Base-by-base conservation (phyloP, 768 basidiomycete species). In the Suillus ampliporus region DNA sequence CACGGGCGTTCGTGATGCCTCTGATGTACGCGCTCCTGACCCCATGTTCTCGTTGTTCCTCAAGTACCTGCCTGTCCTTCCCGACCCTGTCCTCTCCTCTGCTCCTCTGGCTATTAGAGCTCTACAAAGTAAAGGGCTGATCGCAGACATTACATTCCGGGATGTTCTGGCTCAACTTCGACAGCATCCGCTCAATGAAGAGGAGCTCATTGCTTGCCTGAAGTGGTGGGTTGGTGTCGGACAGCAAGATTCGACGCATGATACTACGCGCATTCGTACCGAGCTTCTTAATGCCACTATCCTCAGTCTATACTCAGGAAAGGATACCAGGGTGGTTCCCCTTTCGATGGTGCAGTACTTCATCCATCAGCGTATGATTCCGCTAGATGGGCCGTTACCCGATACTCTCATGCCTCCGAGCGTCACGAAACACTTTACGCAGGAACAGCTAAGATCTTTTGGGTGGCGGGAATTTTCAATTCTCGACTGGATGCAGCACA, bases 81-180 rank as follows among this genome's bases (percentile, higher is more conserved):
- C 94, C 0, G 80, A 85, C 1, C 78, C 84, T 5, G 75, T 94
- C 14, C 68, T 87, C 34, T 73, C 77, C 3, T 84, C 83, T 14
- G 89, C 90, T 3, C 72, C 80, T n/a, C 67, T 72, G 4, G 89
- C 93, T 75, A 78, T 96, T 26, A 79, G 82, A 35, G 73, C 84
- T 5, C 76, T 97, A 11, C 85, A 88, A 59, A 77, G 77, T 41
- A 80, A 87, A 46, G 85, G 84, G 4, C 77, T 95, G 76, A 81
- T 98, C 21, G 87, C 86, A 57, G 79, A 86, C 15, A 90, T 97
- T 61, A 85, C 86, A 0, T 92, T 97, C 68, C 79, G 84, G 31
- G 97, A 99, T 73, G 90, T 99, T 17, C 77, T 98, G 46, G 78
- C 81, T 43, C 92, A 97, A 71, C 81, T 99, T 17, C 83, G 84